Evolutionary conservation across 495 filamentous ascomycete genomes (phyloP), one percentile per base, ranked within the genome.

Genomic region (Massariosphaeria phaeospora): DNA sequence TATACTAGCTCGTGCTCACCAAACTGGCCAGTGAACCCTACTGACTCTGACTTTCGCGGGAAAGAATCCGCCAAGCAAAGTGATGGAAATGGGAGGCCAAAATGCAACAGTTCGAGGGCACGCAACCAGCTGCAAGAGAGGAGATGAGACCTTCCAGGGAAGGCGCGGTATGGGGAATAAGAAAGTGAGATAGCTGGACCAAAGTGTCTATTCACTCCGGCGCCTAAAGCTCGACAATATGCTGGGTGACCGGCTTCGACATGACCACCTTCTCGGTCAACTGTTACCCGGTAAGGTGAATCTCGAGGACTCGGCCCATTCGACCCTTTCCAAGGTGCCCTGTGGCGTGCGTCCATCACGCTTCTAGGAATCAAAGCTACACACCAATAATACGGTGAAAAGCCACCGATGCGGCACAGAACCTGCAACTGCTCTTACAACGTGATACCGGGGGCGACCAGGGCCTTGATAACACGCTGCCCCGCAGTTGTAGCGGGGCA

Each of bases 181-280:
- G 20, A 13, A 21, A 10, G 46, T 17, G 45, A 46, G 26, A 31
- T 45, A 38, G 35, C 45, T 36, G 13, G 36, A 17, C 15, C 18
- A 30, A 31, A 6, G 38, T 13, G 9, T 59, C 48, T n/a, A n/a
- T n/a, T n/a, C n/a, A n/a, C n/a, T n/a, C n/a, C 45, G 50, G 57
- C 57, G 51, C 57, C 44, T 50, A 61, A 55, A 55, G 50, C 12
- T 23, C 30, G 26, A n/a, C 24, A 43, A 38, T 43, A 51, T 47
- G 11, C 15, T 24, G 20, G 40, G 26, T 10, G 26, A n/a, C 13
- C 5, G 5, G 35, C 17, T 24, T 12, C 11, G 15, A 43, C 26
- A 9, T 7, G 23, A 9, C 51, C 12, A 24, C 29, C 23, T 44
- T 43, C 54, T 18, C 23, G 36, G 25, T 2, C 11, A 44, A 44